These are phyloP conservation scores for Aspergillus floridensis DNA, from an alignment of 2,329 filamentous ascomycete genomes.

Conservation along the genomic window DNA sequence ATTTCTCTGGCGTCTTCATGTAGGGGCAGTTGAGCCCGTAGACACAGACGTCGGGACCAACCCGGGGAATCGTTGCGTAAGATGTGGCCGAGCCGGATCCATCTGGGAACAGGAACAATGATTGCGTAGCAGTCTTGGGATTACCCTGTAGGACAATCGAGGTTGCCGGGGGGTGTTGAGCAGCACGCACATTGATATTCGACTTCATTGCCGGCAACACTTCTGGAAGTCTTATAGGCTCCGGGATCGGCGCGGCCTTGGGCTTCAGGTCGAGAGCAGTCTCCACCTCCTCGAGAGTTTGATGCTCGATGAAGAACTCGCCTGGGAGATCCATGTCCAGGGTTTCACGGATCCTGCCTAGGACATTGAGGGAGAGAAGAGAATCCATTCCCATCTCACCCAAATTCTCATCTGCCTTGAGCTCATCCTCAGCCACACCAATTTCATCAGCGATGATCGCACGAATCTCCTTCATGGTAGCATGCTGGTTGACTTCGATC, in stretches of 20 bases:
- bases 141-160: conserved; percentile 45
- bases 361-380: conserved; percentile 45
- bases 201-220: conserved; percentile 22
- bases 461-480: conserved; percentile 41
- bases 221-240: conserved; percentile 24
- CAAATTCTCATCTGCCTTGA: conserved; percentile 41
- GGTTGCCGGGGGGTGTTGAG: conserved; percentile 38
- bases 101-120: conserved; percentile 46
- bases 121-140: conserved; percentile 42
- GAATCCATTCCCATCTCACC: conserved; percentile 48
- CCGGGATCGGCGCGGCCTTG: conserved; percentile 20
- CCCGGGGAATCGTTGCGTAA: conserved; percentile 43
- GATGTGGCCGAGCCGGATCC: conserved; percentile 49
- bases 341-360: conserved; percentile 46
- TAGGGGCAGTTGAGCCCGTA: conserved; percentile 47
- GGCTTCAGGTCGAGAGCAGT: conserved; percentile 40
- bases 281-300: conserved; percentile 42
- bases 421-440: conserved; percentile 41
- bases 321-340: conserved; percentile 42
- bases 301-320: conserved; percentile 46
- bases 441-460: conserved; percentile 45
- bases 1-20: conserved; percentile 42
- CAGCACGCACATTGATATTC: conserved; percentile 8
- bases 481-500: conserved; percentile 24
- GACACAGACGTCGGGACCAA: conserved; percentile 42